Base-by-base conservation (phyloP, 345 rosid species). In the Orychophragmus violaceus region DNA sequence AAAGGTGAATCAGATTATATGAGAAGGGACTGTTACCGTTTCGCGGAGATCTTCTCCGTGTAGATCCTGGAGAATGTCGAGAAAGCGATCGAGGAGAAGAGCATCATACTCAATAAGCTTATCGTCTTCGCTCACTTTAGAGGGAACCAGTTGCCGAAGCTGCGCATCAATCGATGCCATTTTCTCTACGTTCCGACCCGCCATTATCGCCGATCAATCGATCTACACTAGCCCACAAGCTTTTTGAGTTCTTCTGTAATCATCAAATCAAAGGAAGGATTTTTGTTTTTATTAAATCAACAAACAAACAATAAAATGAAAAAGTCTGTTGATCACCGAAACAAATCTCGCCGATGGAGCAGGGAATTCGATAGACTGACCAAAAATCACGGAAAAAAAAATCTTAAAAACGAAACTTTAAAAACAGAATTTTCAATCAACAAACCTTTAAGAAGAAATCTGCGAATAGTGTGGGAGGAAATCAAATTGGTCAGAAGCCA, bases 11-110 rank as follows among this genome's bases (percentile, higher is more conserved):
- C 2, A 48, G 36, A n/a, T n/a, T n/a, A n/a, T n/a, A n/a, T n/a
- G n/a, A n/a, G n/a, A n/a, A n/a, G n/a, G 23, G n/a, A 11, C 3
- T 4, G 46, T 16, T 69, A 93, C 98, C 77, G 94, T 90, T 75
- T 93, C 98, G 74, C 71, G 89, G 68, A 93, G 93, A 84, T 86
- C 96, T 46, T 90, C 97, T 12, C 98, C 98, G 46, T 93, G 97
- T 76, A 93, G 78, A 75, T 90, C 95, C 69, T 86, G 96, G 54
- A 93, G 88, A 63, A 93, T 93, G 74, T 90, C 98, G 27, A 93
- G 97, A 69, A 93, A 93, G 21, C 97, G 89, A 81, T 90, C 98
- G 75, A 90, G 76, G 72, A 93, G 87, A 70, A 93, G 60, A 76
- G 97, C 98, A 71, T 93, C 98, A 65, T 93, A 93, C n/a, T n/a